phyloP scores from a whole-genome alignment of 1,284 basidiomycete species.

The Naganishia albida region DNA sequence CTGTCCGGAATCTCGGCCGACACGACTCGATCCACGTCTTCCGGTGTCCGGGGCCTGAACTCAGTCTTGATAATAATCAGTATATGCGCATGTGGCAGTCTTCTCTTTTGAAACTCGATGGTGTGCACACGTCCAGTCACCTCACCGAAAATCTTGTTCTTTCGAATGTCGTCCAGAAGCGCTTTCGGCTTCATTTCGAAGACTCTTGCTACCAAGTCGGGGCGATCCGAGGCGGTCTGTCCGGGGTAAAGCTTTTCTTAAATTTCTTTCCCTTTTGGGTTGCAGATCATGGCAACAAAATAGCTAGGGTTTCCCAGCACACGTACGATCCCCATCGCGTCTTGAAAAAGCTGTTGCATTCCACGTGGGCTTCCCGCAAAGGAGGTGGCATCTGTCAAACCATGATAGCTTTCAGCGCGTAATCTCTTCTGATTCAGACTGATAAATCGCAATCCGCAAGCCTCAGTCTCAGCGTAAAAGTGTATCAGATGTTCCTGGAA shows the following conservation, averaged over 20 bases:
- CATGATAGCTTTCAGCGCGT: too few relatives aligned
- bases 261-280: conserved; percentile 55
- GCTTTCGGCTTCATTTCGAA: conserved; percentile 42
- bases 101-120: conserved; percentile 55
- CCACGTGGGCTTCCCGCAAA: too few relatives aligned
- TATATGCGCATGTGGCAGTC: conserved; percentile 55
- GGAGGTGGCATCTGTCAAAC: too few relatives aligned
- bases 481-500: conserved; percentile 39
- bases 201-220: conserved; percentile 49
- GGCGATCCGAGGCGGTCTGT: conserved; percentile 44
- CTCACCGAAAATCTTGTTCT: conserved; percentile 18
- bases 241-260: conserved; percentile 38
- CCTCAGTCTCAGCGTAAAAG: conserved; percentile 24
- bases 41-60: conserved; percentile 11
- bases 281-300: conserved; percentile 53
- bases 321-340: conserved; percentile 51
- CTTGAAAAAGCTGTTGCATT: conserved; percentile 34
- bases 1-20: conserved; percentile 57
- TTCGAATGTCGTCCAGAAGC: conserved; percentile 1
- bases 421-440: too few relatives aligned
- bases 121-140: conserved; percentile 41
- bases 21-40: conserved; percentile 3
- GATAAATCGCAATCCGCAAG: too few relatives aligned
- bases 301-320: conserved; percentile 47
- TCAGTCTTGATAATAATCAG: conserved; percentile 40